Conservation (phyloP, 2,329 filamentous ascomycete species). For the Madurella fahalii region DNA sequence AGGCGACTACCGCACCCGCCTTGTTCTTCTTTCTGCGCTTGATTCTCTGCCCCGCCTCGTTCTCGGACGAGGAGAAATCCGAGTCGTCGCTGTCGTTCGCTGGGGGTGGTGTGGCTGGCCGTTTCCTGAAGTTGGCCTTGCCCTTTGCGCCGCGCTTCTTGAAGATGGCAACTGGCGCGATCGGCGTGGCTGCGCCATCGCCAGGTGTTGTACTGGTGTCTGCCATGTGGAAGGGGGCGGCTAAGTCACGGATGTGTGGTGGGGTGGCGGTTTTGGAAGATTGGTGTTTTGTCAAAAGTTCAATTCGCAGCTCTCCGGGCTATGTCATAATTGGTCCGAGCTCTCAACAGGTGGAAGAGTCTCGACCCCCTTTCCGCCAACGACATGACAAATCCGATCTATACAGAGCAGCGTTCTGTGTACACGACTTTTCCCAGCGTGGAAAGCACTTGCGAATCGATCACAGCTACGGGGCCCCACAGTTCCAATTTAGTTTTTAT, state of each 20-base stretch:
- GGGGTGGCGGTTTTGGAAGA: neutral
- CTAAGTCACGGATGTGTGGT: neutral
- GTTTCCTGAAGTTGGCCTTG: conserved; percentile 75
- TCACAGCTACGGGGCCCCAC: neutral
- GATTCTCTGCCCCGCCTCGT: conserved; percentile 69
- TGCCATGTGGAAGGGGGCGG: conserved; percentile 14
- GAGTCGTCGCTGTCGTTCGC: conserved; percentile 52
- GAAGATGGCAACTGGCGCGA: conserved; percentile 63
- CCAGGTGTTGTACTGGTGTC: conserved; percentile 12
- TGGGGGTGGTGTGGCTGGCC: conserved; percentile 71
- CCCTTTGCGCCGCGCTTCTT: conserved; percentile 79
- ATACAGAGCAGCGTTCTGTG: no score
- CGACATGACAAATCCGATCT: no score
- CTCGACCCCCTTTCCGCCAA: neutral
- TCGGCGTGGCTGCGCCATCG: conserved; percentile 6
- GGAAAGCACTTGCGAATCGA: neutral
- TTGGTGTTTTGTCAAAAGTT: neutral
- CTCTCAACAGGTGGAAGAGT: neutral
- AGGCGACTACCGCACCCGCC: conserved; percentile 56
- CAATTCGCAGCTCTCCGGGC: neutral
- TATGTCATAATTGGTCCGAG: neutral
- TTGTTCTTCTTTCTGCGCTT: conserved; percentile 71
- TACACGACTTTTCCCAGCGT: no score
- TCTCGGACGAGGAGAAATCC: conserved; percentile 69
- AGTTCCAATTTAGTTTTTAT: conserved; percentile 17